Conservation (phyloP, 2,329 filamentous ascomycete genomes). For the Cytospora piceae region DNA sequence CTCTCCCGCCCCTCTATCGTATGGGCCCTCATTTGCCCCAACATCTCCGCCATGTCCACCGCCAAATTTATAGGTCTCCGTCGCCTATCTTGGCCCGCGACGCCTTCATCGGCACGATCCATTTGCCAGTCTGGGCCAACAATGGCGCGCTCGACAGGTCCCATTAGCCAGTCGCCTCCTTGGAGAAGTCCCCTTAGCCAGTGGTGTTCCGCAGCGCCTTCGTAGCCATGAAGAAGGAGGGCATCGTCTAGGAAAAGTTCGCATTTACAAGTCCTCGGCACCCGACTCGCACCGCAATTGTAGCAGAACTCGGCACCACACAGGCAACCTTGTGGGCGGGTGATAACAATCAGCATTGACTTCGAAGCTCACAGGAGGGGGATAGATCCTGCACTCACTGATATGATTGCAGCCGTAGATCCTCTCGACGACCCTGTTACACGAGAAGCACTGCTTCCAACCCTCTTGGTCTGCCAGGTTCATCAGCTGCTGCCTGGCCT, state of each 20-base stretch:
- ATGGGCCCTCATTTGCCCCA: not conserved
- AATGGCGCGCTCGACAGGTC: no score
- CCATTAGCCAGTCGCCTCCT: no score
- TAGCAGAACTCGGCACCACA: constrained; percentile 57
- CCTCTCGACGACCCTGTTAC: constrained; percentile 53
- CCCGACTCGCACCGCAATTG: constrained; percentile 48
- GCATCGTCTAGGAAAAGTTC: not conserved
- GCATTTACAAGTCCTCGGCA: constrained; percentile 34
- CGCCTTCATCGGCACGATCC: no score
- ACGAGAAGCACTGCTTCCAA: constrained; percentile 57
- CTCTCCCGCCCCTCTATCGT: not conserved
- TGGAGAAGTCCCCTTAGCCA: no score
- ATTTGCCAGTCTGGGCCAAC: no score
- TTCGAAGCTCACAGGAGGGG: constrained; percentile 11
- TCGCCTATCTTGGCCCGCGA: no score
- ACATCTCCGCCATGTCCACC: not conserved
- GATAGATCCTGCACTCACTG: constrained; percentile 46
- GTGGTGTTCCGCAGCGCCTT: no score
- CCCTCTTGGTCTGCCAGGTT: constrained; percentile 45
- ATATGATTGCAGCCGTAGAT: constrained; percentile 60
- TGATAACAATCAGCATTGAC: not conserved
- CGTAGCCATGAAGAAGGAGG: not conserved
- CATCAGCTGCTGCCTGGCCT: constrained; percentile 44
- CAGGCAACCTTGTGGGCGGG: constrained; percentile 32
- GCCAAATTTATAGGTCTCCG: no score